Percentiles rank a stretch among this genome's conserved stretches.
Evolutionary conservation across 1,284 basidiomycete genomes (phyloP).

Genomic region (Heterobasidion irregulare): DNA sequence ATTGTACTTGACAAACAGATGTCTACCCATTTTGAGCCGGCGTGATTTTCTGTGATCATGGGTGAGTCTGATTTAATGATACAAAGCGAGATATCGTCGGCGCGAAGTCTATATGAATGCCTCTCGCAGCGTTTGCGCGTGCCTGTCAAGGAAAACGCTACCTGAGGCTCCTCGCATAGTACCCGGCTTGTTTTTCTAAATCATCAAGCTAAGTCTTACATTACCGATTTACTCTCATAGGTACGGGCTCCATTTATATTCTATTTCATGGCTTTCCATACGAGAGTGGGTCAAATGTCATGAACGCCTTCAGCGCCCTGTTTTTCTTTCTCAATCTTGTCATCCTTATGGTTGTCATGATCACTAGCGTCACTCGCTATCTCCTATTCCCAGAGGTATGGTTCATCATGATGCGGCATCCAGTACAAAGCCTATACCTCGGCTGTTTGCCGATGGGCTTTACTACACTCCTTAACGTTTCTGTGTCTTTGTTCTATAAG

Average conservation of each 20-base stretch:
- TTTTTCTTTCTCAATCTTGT: constrained; percentile 64
- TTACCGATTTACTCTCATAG: constrained; percentile 19
- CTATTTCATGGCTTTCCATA: constrained; percentile 52
- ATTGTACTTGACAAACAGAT: neutral
- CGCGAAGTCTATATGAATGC: too few relatives aligned
- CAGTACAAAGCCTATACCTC: constrained; percentile 58
- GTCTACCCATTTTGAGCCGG: constrained; percentile 34
- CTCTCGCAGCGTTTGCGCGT: too few relatives aligned
- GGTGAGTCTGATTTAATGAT: constrained; percentile 23
- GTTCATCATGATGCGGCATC: constrained; percentile 46
- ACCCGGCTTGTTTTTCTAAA: neutral
- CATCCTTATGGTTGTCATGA: constrained; percentile 50
- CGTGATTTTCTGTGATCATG: constrained; percentile 47
- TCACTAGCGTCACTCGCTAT: constrained; percentile 43
- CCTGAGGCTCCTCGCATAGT: neutral
- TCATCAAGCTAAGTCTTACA: constrained; percentile 1
- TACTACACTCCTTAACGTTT: constrained; percentile 52
- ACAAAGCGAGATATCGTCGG: too few relatives aligned
- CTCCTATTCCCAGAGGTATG: constrained; percentile 49
- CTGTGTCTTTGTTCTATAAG: constrained; percentile 33
- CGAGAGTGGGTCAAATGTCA: constrained; percentile 26
- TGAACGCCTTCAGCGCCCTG: constrained; percentile 33
- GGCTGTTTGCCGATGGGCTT: constrained; percentile 69
- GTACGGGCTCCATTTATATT: constrained; percentile 47
- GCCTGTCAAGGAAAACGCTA: neutral